Evolutionary conservation across 2,329 filamentous ascomycete species (phyloP), one percentile per base, ranked within the genome.

Genomic region (Xylariaceae sp.): DNA sequence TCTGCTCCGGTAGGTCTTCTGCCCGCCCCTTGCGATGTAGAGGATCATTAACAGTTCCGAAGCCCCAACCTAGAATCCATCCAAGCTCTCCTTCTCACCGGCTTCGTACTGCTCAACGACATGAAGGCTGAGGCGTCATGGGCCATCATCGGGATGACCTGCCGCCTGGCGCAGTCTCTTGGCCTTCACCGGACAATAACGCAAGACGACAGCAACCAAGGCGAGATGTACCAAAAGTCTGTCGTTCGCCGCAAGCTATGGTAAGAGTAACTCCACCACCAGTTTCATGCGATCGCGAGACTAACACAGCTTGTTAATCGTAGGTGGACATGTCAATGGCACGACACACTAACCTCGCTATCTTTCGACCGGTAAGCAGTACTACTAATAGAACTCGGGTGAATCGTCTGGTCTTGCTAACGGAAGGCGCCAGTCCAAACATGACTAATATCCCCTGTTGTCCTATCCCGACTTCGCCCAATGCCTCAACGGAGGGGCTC

Each of bases 101-200:
- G 76, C 19, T 81, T 82, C 46, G 77, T 80, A 2, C 63, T 83
- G 2, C 63, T 81, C 17, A 83, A 83, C 48, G 78, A 83, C 43
- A 83, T 83, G 78, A 82, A 82, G 52, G 78, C 78, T 1, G 78
- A 83, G 51, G 78, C 76, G 0, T 81, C 78, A 0, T 83, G 78
- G 78, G 78, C 78, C 0, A 57, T 83, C 37, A 69, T 80, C 35
- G 78, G 78, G 1, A 68, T 82, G 31, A 81, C 78, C 0, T 81
- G 77, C 44, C 70, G 78, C 17, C 66, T 83, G n/a, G 78, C 78
- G 0, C 77, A 82, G 53, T 81, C 78, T 1, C 63, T 83, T 2
- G 78, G 78, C 4, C 63, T 83, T 9, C 78, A 83, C 52, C 66
- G 73, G 6, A 57, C 66, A 15, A 65, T 62, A 9, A 57, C 62